Conservation (phyloP, 2,329 filamentous ascomycete genomes). For the Trichoderma endophyticum region DNA sequence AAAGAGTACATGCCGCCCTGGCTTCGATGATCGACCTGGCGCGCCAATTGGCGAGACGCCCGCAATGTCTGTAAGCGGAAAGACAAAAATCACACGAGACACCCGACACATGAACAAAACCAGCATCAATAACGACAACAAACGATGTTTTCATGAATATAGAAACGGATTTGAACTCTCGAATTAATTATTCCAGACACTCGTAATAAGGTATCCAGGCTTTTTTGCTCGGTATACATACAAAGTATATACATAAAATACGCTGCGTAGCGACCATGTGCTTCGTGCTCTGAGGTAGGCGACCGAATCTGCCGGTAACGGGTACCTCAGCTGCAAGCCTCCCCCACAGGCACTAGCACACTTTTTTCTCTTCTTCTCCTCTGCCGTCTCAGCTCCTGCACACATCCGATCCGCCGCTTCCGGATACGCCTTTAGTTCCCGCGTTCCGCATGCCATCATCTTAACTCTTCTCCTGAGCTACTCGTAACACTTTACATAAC, state of each 20-base stretch:
- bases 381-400: background rate
- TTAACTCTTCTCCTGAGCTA: background rate
- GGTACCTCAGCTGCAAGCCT: background rate
- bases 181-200: background rate
- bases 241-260: background rate
- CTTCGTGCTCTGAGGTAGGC: background rate
- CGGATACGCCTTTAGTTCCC: conserved; percentile 13
- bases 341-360: background rate
- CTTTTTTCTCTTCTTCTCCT: background rate
- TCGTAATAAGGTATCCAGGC: background rate
- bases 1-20: background rate
- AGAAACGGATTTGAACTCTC: background rate
- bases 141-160: background rate
- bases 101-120: background rate
- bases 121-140: background rate
- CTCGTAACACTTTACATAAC: background rate
- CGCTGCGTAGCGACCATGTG: background rate
- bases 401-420: conserved; percentile 6
- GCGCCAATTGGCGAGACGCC: background rate
- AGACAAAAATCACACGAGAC: background rate
- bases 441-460: background rate
- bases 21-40: background rate
- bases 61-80: background rate
- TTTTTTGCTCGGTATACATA: background rate
- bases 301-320: background rate